phyloP scores from a whole-genome alignment of 2,329 filamentous ascomycete species.

The Tolypocladium endophyticum region DNA sequence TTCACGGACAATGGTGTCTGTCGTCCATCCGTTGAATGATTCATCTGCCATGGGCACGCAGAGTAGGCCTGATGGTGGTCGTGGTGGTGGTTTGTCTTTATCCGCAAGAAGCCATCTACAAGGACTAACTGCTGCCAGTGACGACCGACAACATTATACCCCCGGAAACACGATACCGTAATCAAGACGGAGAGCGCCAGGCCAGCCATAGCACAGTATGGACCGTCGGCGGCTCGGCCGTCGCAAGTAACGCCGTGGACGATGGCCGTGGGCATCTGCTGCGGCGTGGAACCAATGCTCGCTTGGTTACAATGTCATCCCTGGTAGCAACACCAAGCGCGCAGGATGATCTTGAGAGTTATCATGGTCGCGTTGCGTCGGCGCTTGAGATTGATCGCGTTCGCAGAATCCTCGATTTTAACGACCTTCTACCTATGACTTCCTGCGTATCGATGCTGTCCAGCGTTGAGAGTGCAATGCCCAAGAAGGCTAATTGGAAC shows the following conservation, averaged over 20 bases:
- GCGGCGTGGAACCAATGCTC: constrained; percentile 64
- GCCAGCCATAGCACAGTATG: constrained; percentile 62
- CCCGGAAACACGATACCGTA: not conserved
- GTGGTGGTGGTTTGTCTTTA: not conserved
- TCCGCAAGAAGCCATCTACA: not conserved
- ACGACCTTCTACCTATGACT: constrained; percentile 6
- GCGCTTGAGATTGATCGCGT: constrained; percentile 72
- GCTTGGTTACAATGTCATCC: constrained; percentile 46
- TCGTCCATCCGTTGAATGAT: not conserved
- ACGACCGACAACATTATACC: not conserved
- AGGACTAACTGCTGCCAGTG: not conserved
- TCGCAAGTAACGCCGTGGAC: constrained; percentile 42
- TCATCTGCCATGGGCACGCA: not conserved
- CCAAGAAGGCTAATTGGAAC: not conserved
- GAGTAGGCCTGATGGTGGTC: not conserved
- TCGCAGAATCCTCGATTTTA: constrained; percentile 53
- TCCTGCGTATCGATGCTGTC: not conserved
- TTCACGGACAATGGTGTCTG: constrained; percentile 8
- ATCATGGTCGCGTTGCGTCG: constrained; percentile 64
- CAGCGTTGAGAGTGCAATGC: too few relatives aligned
- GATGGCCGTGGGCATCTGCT: constrained; percentile 54
- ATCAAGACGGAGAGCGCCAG: constrained; percentile 25
- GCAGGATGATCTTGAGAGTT: constrained; percentile 54
- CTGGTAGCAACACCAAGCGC: constrained; percentile 26
- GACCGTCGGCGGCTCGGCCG: constrained; percentile 62